Conservation (phyloP, 2,329 filamentous ascomycete genomes). For the Penicillium glabrum region DNA sequence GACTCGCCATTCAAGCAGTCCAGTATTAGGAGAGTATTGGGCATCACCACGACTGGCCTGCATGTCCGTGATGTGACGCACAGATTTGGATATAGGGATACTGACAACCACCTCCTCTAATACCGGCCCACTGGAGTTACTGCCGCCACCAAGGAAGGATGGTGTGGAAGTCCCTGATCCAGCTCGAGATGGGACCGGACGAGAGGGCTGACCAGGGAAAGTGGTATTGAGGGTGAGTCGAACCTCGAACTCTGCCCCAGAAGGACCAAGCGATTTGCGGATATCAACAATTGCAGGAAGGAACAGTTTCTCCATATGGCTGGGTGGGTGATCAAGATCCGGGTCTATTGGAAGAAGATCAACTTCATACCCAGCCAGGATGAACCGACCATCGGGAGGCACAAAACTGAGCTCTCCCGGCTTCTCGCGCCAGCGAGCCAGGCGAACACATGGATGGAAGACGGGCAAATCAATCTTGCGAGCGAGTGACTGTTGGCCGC, state of each 20-base stretch:
- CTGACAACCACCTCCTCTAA: constrained; percentile 77
- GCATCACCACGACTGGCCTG: constrained; percentile 81
- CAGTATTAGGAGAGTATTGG: constrained; percentile 72
- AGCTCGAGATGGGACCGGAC: constrained; percentile 39
- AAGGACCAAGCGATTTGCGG: constrained; percentile 72
- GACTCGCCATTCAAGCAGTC: constrained; percentile 78
- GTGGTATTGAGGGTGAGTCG: constrained; percentile 69
- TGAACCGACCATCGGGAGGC: constrained; percentile 90
- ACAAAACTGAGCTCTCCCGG: constrained; percentile 94
- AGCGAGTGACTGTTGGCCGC: constrained; percentile 73
- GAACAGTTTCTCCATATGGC: constrained; percentile 64
- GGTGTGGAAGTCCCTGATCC: constrained; percentile 49
- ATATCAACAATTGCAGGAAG: constrained; percentile 81
- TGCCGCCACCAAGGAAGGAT: constrained; percentile 52
- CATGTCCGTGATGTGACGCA: constrained; percentile 81
- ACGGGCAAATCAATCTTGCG: constrained; percentile 82
- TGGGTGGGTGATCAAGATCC: constrained; percentile 56
- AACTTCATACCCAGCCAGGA: constrained; percentile 91
- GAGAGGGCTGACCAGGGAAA: constrained; percentile 53
- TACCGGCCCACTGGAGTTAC: constrained; percentile 58
- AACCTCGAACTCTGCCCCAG: constrained; percentile 85
- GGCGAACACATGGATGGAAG: constrained; percentile 91
- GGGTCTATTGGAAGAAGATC: constrained; percentile 75
- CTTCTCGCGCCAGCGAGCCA: constrained; percentile 84
- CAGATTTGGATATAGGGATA: constrained; percentile 74